Percentiles rank a stretch among this genome's conserved stretches.
phyloP scores from a whole-genome alignment of 2,329 filamentous ascomycete genomes.

The Microcyclosporella mali region DNA sequence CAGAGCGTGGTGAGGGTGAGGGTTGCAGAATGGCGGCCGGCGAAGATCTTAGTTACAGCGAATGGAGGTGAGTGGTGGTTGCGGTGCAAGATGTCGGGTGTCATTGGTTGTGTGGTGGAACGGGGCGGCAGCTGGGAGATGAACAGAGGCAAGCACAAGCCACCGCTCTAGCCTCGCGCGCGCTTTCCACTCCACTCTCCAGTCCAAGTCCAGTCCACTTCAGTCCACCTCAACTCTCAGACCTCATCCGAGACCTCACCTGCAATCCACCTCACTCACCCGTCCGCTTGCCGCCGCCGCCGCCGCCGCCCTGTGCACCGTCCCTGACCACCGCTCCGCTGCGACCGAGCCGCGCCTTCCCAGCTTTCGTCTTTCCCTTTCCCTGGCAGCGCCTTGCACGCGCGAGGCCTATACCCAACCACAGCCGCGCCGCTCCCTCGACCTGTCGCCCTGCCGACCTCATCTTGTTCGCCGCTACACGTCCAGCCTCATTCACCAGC shows the following conservation, averaged over 20 bases:
- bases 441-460: neutral
- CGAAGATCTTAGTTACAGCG: too few relatives aligned
- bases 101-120: too few relatives aligned
- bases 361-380: neutral
- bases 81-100: too few relatives aligned
- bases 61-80: too few relatives aligned
- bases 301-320: neutral
- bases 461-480: neutral
- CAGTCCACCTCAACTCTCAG: slow-evolving; percentile 2
- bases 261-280: too few relatives aligned
- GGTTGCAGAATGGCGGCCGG: too few relatives aligned
- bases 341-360: neutral
- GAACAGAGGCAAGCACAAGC: too few relatives aligned
- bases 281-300: neutral
- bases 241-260: slow-evolving; percentile 7
- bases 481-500: neutral
- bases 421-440: slow-evolving; percentile 1
- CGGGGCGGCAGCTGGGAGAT: too few relatives aligned
- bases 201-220: neutral
- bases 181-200: too few relatives aligned
- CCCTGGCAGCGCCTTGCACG: neutral
- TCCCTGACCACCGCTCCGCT: neutral
- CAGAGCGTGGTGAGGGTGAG: too few relatives aligned
- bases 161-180: too few relatives aligned
- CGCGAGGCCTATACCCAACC: neutral